Percentiles rank a stretch among this genome's conserved stretches.
These are phyloP conservation scores for Saccharomycopsis oosterbeekiorum DNA, from an alignment of 805 yeast species.

Conservation along the genomic window DNA sequence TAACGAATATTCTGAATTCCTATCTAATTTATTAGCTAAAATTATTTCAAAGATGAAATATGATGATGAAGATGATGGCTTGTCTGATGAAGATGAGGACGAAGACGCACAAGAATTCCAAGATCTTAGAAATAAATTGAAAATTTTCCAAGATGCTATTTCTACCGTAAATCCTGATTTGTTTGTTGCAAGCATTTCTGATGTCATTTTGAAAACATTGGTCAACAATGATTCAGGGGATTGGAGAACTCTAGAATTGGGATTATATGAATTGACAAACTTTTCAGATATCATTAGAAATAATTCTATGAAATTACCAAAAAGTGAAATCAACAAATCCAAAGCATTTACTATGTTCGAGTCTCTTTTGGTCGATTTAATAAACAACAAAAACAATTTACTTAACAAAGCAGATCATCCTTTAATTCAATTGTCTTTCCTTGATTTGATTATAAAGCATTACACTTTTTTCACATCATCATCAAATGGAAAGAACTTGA, in stretches of 20 bases:
- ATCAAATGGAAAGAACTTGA: conserved; percentile 24
- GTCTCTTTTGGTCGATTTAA: conserved; percentile 44
- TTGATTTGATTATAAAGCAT: conserved; percentile 79
- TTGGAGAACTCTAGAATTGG: conserved; percentile 84
- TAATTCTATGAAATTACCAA: conserved; percentile 62
- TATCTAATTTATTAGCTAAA: conserved; percentile 56
- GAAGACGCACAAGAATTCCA: conserved; percentile 69
- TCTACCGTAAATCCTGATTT: conserved; percentile 50
- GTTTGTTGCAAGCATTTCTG: conserved; percentile 48
- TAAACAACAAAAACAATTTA: conserved; percentile 24
- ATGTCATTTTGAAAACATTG: conserved; percentile 45
- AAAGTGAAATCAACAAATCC: conserved; percentile 53
- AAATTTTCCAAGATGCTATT: conserved; percentile 77
- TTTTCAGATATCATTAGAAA: conserved; percentile 73
- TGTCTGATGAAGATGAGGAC: conserved; percentile 46
- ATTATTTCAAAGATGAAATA: conserved; percentile 70
- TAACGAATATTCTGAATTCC: conserved; percentile 35
- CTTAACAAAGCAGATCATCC: conserved; percentile 54
- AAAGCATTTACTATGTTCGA: conserved; percentile 55
- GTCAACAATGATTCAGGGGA: conserved; percentile 28
- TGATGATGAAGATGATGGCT: conserved; percentile 63
- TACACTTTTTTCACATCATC: conserved; percentile 40
- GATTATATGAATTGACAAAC: conserved; percentile 70
- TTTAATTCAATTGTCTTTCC: conserved; percentile 68
- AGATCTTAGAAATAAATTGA: conserved; percentile 68